Base-by-base conservation (phyloP, 495 filamentous ascomycete genomes). In the Aspergillus biplanus region DNA sequence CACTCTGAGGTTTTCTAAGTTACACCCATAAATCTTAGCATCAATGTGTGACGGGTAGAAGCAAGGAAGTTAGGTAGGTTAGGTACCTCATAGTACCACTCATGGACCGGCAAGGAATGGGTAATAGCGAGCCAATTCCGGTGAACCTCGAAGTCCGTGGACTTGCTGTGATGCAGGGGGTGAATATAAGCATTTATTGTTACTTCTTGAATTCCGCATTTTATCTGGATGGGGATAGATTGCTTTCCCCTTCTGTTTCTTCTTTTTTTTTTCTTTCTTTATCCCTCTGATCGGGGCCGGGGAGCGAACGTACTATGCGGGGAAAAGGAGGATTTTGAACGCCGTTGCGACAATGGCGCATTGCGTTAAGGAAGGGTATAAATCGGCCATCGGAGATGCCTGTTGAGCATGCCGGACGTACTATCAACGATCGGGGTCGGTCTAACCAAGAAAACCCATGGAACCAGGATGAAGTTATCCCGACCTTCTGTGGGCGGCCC, bases 81-180 rank as follows among this genome's bases (percentile, higher is more conserved):
- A 61, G 70, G 60, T 79, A 89, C 87, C 79, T 99, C 95, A 69
- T 88, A 95, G 79, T 97, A 97, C 94, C 94, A 99, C 70, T 95
- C 83, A 79, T 90, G 85, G 39, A 92, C 80, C 1, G 95, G 92
- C 35, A 97, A 81, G 32, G 90, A 97, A 77, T 96, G 83, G 3
- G 95, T 97, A 58, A 97, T 90, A 58, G 95, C 94, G 33, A 99
- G 85, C 95, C 95, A 99, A 78, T 97, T 98, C 58, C 95, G 89
- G 75, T 98, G 95, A 57, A 97, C 95, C 73, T 98, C 95, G 68
- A 97, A 99, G 73, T 99, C 95, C 64, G 94, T 98, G n/a, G 95
- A 97, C 81, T 95, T 97, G 81, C 95, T 98, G 65, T 49, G 33
- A 27, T 32, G 31, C 34, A 59, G 18, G 34, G 27, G 32, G n/a